phyloP scores from a whole-genome alignment of 805 yeast species.

The Yarrowia osloensis region DNA sequence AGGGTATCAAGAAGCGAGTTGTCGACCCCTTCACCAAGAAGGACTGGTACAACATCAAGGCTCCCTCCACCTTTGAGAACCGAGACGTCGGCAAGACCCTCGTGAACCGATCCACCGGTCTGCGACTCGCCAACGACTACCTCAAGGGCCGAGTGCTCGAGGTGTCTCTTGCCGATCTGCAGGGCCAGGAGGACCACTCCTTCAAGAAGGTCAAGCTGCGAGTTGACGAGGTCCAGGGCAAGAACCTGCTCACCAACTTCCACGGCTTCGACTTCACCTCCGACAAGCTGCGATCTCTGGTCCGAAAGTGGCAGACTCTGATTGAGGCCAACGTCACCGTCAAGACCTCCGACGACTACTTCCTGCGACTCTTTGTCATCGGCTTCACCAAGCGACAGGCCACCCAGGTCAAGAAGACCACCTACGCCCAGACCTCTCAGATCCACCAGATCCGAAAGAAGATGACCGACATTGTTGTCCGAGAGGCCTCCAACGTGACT shows the following conservation, averaged over 20 bases:
- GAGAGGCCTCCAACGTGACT: slow-evolving; percentile 93
- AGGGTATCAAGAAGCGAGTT: slow-evolving; percentile 98
- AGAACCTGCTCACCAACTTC: slow-evolving; percentile 98
- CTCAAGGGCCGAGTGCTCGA: slow-evolving; percentile 97
- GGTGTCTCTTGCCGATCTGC: slow-evolving; percentile 94
- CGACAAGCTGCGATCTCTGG: slow-evolving; percentile 95
- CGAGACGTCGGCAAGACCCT: slow-evolving; percentile 98
- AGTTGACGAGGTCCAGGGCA: slow-evolving; percentile 99
- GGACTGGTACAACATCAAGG: slow-evolving; percentile 98
- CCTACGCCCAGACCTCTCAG: slow-evolving; percentile 97
- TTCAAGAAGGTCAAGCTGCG: slow-evolving; percentile 96
- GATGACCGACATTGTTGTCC: slow-evolving; percentile 93
- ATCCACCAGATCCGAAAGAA: slow-evolving; percentile 96
- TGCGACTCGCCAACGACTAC: slow-evolving; percentile 95
- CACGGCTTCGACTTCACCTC: slow-evolving; percentile 98
- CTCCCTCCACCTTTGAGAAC: slow-evolving; percentile 98
- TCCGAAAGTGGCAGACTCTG: slow-evolving; percentile 98
- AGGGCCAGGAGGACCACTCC: slow-evolving; percentile 98
- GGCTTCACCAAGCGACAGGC: slow-evolving; percentile 98
- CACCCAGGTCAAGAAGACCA: slow-evolving; percentile 95
- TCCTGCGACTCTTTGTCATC: slow-evolving; percentile 92
- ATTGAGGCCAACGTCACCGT: slow-evolving; percentile 98
- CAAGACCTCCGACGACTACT: slow-evolving; percentile 97
- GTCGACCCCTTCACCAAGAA: slow-evolving; percentile 99
- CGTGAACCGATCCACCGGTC: slow-evolving; percentile 98